phyloP scores from a whole-genome alignment of 2,329 filamentous ascomycete genomes.

The Rhynchosporium graminicola region DNA sequence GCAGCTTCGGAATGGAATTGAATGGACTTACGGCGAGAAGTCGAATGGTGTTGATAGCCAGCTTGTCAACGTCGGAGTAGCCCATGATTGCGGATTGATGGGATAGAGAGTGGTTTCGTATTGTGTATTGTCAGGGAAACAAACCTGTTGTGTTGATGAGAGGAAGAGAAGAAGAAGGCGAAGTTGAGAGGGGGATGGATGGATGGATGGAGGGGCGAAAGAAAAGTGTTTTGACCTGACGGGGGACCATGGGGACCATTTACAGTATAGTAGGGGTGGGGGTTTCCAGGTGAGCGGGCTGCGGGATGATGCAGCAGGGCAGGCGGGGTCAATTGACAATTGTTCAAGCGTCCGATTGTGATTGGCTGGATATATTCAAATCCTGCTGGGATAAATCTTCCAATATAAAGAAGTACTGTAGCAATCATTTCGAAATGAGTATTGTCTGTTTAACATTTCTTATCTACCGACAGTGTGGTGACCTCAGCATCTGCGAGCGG shows the following conservation, averaged over 20 bases:
- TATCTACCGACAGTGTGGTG: too few relatives aligned
- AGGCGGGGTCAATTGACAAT: background rate
- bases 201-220: background rate
- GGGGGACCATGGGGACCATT: too few relatives aligned
- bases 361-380: background rate
- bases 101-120: slow-evolving; percentile 8
- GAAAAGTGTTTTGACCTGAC: background rate
- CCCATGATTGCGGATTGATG: slow-evolving; percentile 60
- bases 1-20: background rate
- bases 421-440: too few relatives aligned
- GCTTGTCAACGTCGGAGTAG: slow-evolving; percentile 83
- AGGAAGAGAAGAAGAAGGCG: too few relatives aligned
- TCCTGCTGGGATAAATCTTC: background rate
- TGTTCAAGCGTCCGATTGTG: background rate
- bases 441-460: too few relatives aligned
- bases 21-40: slow-evolving; percentile 78
- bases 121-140: background rate
- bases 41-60: slow-evolving; percentile 98
- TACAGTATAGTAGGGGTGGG: too few relatives aligned
- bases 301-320: too few relatives aligned
- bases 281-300: background rate
- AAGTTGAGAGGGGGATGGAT: background rate
- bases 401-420: too few relatives aligned
- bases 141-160: background rate
- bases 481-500: too few relatives aligned